Conservation (phyloP, 2,329 filamentous ascomycete genomes). For the Colletotrichum sp. region DNA sequence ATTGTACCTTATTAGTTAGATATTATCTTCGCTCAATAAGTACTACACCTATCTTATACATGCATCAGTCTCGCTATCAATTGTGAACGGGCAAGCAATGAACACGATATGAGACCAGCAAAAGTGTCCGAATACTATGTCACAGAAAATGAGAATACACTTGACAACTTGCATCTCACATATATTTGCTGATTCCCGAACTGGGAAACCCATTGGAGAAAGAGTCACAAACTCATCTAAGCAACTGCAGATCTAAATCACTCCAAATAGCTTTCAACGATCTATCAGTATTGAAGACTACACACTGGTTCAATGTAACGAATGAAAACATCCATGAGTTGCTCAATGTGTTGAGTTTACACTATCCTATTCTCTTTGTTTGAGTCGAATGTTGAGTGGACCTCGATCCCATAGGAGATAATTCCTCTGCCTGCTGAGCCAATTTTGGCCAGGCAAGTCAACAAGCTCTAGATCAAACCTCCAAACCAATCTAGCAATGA, state of each 20-base stretch:
- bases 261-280: rapidly evolving
- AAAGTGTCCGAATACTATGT: rapidly evolving
- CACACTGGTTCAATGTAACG: rapidly evolving
- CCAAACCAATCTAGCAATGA: background rate
- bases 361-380: background rate
- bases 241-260: background rate
- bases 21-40: background rate
- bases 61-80: background rate
- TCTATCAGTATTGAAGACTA: too few species aligned
- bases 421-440: background rate
- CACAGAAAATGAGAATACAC: background rate
- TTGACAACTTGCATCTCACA: background rate
- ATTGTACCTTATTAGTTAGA: background rate
- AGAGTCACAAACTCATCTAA: rapidly evolving
- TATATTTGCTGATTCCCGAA: background rate
- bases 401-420: background rate
- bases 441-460: rapidly evolving
- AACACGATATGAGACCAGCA: rapidly evolving
- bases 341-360: too few species aligned
- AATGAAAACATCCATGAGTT: too few species aligned
- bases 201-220: too few species aligned
- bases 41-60: background rate
- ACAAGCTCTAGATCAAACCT: background rate
- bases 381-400: background rate
- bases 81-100: background rate